A percentile compares a stretch with the other conserved stretches of the same genome.
phyloP scores from a whole-genome alignment of 1,284 basidiomycete genomes.

The Pholiota adiposa region DNA sequence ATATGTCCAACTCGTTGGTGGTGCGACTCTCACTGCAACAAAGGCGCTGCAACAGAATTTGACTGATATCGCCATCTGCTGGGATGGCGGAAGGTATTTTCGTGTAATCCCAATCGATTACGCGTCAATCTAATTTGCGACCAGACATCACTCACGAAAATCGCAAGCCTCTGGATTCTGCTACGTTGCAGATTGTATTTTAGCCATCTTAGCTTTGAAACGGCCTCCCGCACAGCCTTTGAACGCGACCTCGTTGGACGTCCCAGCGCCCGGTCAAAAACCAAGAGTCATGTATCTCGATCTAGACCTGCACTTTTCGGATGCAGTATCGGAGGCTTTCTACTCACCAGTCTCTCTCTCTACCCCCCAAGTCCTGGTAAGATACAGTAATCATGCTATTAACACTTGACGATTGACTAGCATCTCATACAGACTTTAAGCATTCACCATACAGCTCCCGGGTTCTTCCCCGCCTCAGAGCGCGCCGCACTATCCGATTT shows the following conservation, averaged over 20 bases:
- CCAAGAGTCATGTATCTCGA: constrained; percentile 89
- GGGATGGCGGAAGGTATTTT: constrained; percentile 50
- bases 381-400: constrained; percentile 10
- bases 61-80: constrained; percentile 74
- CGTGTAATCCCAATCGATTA: background rate
- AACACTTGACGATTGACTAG: background rate
- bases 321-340: constrained; percentile 86
- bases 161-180: constrained; percentile 86
- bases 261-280: constrained; percentile 34
- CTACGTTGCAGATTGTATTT: constrained; percentile 89
- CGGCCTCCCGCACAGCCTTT: constrained; percentile 26
- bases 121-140: background rate
- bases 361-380: constrained; percentile 62
- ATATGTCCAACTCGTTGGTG: constrained; percentile 77
- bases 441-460: constrained; percentile 79
- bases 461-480: constrained; percentile 80
- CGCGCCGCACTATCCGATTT: constrained; percentile 54
- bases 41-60: constrained; percentile 57
- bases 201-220: constrained; percentile 73
- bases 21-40: constrained; percentile 77
- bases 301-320: constrained; percentile 90
- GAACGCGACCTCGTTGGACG: background rate
- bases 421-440: constrained; percentile 67
- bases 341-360: constrained; percentile 38
- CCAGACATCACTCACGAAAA: constrained; percentile 79